Conservation (phyloP, 306 rosid species). For the Lablab purpureus region DNA sequence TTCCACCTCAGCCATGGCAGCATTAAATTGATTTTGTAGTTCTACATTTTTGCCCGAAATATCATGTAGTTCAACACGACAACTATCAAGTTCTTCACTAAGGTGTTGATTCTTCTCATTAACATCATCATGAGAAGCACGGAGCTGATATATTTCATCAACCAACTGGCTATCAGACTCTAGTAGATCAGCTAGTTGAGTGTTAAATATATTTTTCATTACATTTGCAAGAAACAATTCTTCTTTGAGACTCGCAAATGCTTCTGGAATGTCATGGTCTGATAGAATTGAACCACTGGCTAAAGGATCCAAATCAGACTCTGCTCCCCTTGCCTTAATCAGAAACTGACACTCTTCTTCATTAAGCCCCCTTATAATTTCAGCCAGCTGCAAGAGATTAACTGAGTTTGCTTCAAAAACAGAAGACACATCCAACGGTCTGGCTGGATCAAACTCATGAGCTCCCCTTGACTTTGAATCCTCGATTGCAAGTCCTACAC, state of each 20-base stretch:
- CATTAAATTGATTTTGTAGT: conserved; percentile 60
- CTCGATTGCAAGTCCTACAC: conserved; percentile 47
- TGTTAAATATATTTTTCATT: conserved; percentile 63
- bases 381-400: conserved; percentile 64
- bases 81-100: conserved; percentile 67
- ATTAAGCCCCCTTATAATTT: conserved; percentile 61
- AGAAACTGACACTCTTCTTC: conserved; percentile 66
- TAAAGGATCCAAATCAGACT: conserved; percentile 51
- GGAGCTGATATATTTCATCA: conserved; percentile 64
- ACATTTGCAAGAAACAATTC: conserved; percentile 70
- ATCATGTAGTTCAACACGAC: conserved; percentile 65
- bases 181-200: conserved; percentile 72
- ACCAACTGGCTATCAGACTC: conserved; percentile 65
- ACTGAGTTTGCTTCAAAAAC: conserved; percentile 53
- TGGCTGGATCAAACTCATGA: conserved; percentile 35
- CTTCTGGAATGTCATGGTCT: conserved; percentile 51
- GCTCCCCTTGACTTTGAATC: conserved; percentile 50
- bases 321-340: conserved; percentile 57
- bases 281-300: conserved; percentile 40
- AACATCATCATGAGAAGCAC: conserved; percentile 56
- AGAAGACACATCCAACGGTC: conserved; percentile 46
- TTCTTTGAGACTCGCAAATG: conserved; percentile 76
- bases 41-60: conserved; percentile 62
- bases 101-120: conserved; percentile 70
- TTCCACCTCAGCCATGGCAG: conserved; percentile 63